phyloP scores from a whole-genome alignment of 805 yeast species.

The Candida ficus region DNA sequence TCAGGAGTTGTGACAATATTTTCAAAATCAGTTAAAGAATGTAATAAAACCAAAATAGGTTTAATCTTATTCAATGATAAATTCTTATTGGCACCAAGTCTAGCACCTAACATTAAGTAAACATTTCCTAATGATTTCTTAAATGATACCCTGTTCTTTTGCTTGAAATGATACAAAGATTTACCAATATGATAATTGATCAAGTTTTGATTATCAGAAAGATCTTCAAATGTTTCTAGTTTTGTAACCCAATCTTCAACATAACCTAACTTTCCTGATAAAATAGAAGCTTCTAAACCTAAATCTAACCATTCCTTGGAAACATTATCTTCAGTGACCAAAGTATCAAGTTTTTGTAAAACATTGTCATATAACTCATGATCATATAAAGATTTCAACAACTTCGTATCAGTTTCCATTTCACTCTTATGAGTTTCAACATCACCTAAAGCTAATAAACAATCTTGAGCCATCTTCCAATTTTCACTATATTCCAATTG shows the following conservation, averaged over 20 bases:
- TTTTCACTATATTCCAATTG: slow-evolving; percentile 81
- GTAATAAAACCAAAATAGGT: slow-evolving; percentile 46
- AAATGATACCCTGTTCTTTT: slow-evolving; percentile 30
- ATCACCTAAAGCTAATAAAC: slow-evolving; percentile 63
- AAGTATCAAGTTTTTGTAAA: slow-evolving; percentile 16
- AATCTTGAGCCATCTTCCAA: slow-evolving; percentile 84
- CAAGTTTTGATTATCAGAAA: slow-evolving; percentile 49
- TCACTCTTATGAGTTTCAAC: slow-evolving; percentile 26
- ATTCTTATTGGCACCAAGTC: slow-evolving; percentile 43
- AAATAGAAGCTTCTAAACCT: slow-evolving; percentile 73
- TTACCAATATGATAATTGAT: slow-evolving; percentile 62
- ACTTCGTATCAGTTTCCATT: slow-evolving; percentile 38
- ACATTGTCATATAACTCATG: slow-evolving; percentile 68
- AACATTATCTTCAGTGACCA: slow-evolving; percentile 6
- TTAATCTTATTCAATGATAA: slow-evolving; percentile 48
- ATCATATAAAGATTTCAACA: slow-evolving; percentile 66
- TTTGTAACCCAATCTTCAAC: slow-evolving; percentile 55
- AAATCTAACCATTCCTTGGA: slow-evolving; percentile 51
- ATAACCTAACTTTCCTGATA: slow-evolving; percentile 48
- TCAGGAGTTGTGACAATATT: slow-evolving; percentile 3
- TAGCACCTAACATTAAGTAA: slow-evolving; percentile 53
- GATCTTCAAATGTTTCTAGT: slow-evolving; percentile 37
- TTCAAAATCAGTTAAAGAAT: slow-evolving; percentile 57
- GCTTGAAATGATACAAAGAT: slow-evolving; percentile 43
- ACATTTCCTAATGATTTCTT: slow-evolving; percentile 42